Conservation (phyloP, 306 rosid species). For the Gastrolobium bilobum region DNA sequence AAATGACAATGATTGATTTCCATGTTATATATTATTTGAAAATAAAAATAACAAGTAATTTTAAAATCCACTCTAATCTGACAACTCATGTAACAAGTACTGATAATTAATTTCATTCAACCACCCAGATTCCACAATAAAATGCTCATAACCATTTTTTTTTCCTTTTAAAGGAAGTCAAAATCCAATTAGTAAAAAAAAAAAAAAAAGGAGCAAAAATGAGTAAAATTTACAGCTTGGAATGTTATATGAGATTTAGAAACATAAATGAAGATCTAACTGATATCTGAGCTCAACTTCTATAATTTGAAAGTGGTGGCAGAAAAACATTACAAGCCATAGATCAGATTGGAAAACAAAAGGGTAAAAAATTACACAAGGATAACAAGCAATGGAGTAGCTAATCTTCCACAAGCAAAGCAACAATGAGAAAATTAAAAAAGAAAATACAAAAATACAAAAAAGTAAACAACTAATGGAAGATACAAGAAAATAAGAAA, state of each 20-base stretch:
- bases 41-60: neutral
- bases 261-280: slow-evolving; percentile 52
- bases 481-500: slow-evolving; percentile 43
- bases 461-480: slow-evolving; percentile 19
- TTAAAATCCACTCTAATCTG: slow-evolving; percentile 34
- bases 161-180: neutral
- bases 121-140: slow-evolving; percentile 39
- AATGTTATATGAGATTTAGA: neutral
- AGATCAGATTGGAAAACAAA: slow-evolving; percentile 52
- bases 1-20: neutral
- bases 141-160: slow-evolving; percentile 5
- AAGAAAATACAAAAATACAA: neutral
- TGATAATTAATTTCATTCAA: slow-evolving; percentile 6
- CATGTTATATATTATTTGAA: neutral
- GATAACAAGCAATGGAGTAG: slow-evolving; percentile 9
- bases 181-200: slow-evolving; percentile 34
- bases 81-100: slow-evolving; percentile 13
- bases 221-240: slow-evolving; percentile 24
- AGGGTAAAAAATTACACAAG: neutral
- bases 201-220: slow-evolving; percentile 4
- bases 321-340: slow-evolving; percentile 16
- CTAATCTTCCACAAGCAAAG: slow-evolving; percentile 40
- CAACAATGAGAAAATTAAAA: slow-evolving; percentile 33
- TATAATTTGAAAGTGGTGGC: neutral
- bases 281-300: slow-evolving; percentile 6